A percentile compares a stretch with the other conserved stretches of the same genome.
Conservation (phyloP, 176 grass and related monocot species). For the Oropetium thomaeum region DNA sequence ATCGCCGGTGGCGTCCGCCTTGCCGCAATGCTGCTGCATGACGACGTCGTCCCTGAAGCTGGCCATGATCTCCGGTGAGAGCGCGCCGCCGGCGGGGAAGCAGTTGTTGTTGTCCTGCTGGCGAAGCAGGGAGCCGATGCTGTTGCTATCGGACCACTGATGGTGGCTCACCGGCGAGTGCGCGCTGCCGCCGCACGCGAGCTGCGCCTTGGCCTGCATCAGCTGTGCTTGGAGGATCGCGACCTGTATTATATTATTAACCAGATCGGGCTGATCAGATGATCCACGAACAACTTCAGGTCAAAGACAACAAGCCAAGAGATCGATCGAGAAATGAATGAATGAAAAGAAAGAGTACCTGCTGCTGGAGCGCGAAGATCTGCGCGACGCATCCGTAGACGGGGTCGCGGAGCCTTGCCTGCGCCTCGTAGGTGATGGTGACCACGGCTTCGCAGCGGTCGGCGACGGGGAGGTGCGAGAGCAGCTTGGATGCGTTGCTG, state of each 20-base stretch:
- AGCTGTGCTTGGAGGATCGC: conserved; percentile 88
- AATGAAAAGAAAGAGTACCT: conserved; percentile 24
- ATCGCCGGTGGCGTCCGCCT: conserved; percentile 57
- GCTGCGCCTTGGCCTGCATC: conserved; percentile 80
- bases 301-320: too few relatives aligned
- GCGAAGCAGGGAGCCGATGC: conserved; percentile 39
- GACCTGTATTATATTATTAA: conserved; percentile 32
- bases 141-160: conserved; percentile 37
- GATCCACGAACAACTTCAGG: too few relatives aligned
- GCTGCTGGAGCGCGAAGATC: conserved; percentile 93
- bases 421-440: conserved; percentile 91
- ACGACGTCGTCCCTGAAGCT: conserved; percentile 45
- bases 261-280: too few relatives aligned
- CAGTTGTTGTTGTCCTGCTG: conserved; percentile 34
- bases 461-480: conserved; percentile 71
- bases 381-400: conserved; percentile 84
- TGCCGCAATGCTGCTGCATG: conserved; percentile 63
- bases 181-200: conserved; percentile 45
- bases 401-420: conserved; percentile 73
- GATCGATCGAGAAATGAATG: too few relatives aligned
- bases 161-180: conserved; percentile 29
- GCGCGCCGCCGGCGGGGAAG: background rate
- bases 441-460: conserved; percentile 89
- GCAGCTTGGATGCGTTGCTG: conserved; percentile 94
- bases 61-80: conserved; percentile 46